These are phyloP conservation scores for Lachnellula hyalina DNA, from an alignment of 2,329 filamentous ascomycete genomes.

Conservation along the genomic window DNA sequence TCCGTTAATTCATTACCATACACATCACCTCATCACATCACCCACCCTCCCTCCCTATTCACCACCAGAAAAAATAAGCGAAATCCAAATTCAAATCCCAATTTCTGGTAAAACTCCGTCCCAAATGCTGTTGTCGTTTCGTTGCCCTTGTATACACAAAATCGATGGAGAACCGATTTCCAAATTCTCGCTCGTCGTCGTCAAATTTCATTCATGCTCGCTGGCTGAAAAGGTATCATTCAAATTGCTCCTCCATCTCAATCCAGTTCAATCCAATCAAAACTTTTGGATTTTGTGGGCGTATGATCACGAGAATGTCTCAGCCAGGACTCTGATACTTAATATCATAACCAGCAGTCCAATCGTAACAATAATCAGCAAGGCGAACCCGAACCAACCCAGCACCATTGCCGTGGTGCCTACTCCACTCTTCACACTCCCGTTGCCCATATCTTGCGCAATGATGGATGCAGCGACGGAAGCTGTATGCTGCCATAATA, in stretches of 20 bases:
- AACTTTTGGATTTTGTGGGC: conserved; percentile 3
- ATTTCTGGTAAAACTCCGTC: conserved; percentile 16
- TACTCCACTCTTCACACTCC: conserved; percentile 78
- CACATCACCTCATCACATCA: conserved; percentile 8
- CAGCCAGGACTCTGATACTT: conserved; percentile 75
- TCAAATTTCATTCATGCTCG: conserved; percentile 21
- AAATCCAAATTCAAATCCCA: conserved; percentile 8
- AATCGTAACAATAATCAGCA: conserved; percentile 93
- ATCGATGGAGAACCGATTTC: not conserved
- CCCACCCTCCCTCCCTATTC: not conserved
- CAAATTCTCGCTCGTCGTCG: conserved; percentile 6
- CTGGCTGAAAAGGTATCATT: conserved; percentile 21
- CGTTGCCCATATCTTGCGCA: conserved; percentile 87
- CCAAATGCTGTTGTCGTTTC: conserved; percentile 14
- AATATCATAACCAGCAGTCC: conserved; percentile 94
- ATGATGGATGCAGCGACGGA: conserved; percentile 93
- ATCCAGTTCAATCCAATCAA: not conserved
- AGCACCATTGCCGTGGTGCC: conserved; percentile 95
- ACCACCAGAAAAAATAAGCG: not conserved
- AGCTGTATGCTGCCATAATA: conserved; percentile 89
- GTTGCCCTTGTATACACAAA: conserved; percentile 19
- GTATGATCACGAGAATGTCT: conserved; percentile 34
- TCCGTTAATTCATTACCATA: conserved; percentile 4
- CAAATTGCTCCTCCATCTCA: conserved; percentile 5
- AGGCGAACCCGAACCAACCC: conserved; percentile 93